Percentiles rank a stretch among this genome's conserved stretches.
Evolutionary conservation across 2,329 filamentous ascomycete genomes (phyloP).

Genomic region (Colletotrichum liaoningense): DNA sequence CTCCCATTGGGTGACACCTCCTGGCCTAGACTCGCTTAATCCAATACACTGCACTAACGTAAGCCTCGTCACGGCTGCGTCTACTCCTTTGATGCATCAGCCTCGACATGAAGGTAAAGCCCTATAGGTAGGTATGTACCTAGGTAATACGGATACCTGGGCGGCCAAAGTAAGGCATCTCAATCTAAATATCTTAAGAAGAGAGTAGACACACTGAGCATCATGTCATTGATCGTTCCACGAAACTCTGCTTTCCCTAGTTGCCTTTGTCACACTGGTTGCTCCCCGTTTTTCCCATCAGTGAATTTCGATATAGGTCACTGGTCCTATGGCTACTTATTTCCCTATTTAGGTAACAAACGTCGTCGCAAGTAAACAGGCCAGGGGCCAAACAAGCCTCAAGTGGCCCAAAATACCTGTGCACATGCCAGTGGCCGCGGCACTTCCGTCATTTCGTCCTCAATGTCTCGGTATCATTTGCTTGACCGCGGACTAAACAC

Average conservation of each 20-base stretch:
- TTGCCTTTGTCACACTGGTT: not conserved
- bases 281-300: not conserved
- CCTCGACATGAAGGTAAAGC: not conserved
- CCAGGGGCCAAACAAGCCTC: slow-evolving; percentile 11
- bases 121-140: not conserved
- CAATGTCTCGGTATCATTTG: slow-evolving; percentile 16
- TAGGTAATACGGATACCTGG: not conserved
- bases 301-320: not conserved
- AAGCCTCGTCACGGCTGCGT: not conserved
- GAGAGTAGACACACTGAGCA: not conserved
- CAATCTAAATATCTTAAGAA: too few relatives aligned
- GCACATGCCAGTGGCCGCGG: slow-evolving; percentile 15
- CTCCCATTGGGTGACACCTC: slow-evolving; percentile 2
- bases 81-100: slow-evolving; percentile 1
- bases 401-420: not conserved
- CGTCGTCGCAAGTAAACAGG: slow-evolving; percentile 23
- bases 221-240: not conserved
- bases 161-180: not conserved
- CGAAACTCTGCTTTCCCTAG: not conserved
- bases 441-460: not conserved
- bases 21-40: slow-evolving; percentile 29
- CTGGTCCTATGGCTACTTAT: not conserved
- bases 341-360: slow-evolving; percentile 10
- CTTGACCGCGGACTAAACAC: not conserved
- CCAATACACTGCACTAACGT: slow-evolving; percentile 1